Evolutionary conservation across 768 basidiomycete genomes (phyloP), one percentile per base, ranked within the genome.

Genomic region (Cystobasidium tubakii): DNA sequence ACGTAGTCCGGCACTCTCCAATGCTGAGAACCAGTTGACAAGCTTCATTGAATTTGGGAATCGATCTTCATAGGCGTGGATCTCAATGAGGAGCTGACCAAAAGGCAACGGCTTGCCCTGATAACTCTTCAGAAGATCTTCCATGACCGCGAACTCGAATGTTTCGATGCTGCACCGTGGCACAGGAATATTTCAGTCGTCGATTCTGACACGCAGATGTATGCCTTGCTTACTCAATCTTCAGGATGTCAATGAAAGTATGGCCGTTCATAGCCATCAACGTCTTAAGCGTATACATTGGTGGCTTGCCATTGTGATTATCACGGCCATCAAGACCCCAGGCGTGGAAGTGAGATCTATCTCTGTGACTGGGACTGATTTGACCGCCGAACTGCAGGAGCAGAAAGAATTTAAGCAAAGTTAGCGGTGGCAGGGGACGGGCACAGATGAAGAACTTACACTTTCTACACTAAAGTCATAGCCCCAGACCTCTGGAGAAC

Each of bases 221-320:
- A 27, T 6, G 1, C 13, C 33, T 50, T n/a, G 34, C 65, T 31
- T 46, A 69, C 66, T 76, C 75, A 33, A 76, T 67, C 57, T 76
- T 76, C 34, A 76, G 73, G 13, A 76, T 69, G 66, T 76, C 75
- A 39, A 76, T 76, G 66, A 76, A 76, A 9, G 3, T 36, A 34
- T 76, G 75, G 1, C 73, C 73, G 36, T 74, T 74, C 53, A 70
- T 55, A 15, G 25, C 25, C 66, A 74, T 67, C 19, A 74, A 42
- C 21, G 42, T 23, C 12, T 10, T 31, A 15, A 74, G 54, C 12
- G 65, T 54, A 54, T 74, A 74, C 73, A 74, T 74, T 4, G 73
- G 73, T 1, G 73, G 73, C 4, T 74, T 57, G 44, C 42, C 76
- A 69, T 60, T 36, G 21, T 50, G 63, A 39, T 27, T 46, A 39